Evolutionary conservation across 2,329 filamentous ascomycete genomes (phyloP), one percentile per base, ranked within the genome.

Genomic region (Emergomyces pasteurianus): DNA sequence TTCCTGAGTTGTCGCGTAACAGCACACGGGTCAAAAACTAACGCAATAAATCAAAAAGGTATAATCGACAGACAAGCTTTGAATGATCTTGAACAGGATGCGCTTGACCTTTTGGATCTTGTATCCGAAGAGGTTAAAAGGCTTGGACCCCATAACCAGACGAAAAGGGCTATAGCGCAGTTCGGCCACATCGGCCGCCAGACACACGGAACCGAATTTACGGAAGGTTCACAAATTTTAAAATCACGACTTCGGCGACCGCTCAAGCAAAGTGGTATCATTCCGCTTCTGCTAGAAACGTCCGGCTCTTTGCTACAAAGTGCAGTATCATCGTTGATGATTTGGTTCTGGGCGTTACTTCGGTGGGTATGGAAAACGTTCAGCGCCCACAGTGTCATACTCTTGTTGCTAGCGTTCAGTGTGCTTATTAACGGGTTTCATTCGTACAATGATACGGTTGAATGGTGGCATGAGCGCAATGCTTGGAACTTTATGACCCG

Each of bases 391-490:
- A 83, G 86, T 47, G 71, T 96, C 23, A 83, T 97, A 5, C 75
- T 97, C 36, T 69, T 80, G 2, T 71, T 92, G 16, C 79, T 97
- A 21, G 77, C 80, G 0, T 67, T 87, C 36, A 96, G 91, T 69
- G 73, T 85, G 14, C 69, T 90, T 12, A 81, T 85, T 56, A 97
- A 97, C 69, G 74, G 87, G 26, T 81, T 91, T 66, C 84, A 92
- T 69, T 86, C 88, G 0, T 89, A 87, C 14, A 84, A 86, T 64
- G 86, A 90, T 70, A 83, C 83, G 7, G 84, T 86, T 67, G 79
- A 82, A 1, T 97, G 91, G 91, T 96, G 89, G 88, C 81, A 83
- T 53, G 92, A 97, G 75, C 84, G 90, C 61, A 86, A 84, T 62
- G 90, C 92, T 1, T 83, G 82, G 18, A 86, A 81, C 47, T 96